Evolutionary conservation across 1,284 basidiomycete species (phyloP), one percentile per base, ranked within the genome.

Genomic region (Dichomitus squalens): DNA sequence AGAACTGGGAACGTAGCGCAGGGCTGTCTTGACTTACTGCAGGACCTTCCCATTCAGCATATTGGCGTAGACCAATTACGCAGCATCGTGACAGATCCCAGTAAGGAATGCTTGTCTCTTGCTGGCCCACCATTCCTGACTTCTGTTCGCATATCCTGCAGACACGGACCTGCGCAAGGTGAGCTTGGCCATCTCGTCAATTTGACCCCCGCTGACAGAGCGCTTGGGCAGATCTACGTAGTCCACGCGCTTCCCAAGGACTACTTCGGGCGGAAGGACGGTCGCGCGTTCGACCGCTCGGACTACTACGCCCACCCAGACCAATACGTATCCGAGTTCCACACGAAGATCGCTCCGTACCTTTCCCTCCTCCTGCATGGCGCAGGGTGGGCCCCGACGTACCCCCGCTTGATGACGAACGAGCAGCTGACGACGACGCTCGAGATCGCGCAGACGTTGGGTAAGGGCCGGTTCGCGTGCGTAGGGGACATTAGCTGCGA

Each of bases 401-500:
- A 83, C 73, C 95, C 94, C 14, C 83, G 92, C 3, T 75, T 95
- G 7, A 87, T 96, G 81, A 84, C 84, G 1, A 90, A 83, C 33
- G 75, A 78, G 0, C 84, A 92, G 61, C 77, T 95, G 7, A 70
- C 72, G 0, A 68, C 70, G 33, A 85, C 87, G 0, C 76, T 92
- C 2, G 64, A 75, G 35, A 74, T 71, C 1, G 84, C 85, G 0
- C 73, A 74, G 48, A 66, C 77, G 43, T 67, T 85, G 25, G 79
- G 83, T n/a, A 79, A 73, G 8, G 80, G 79, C 4, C 76, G 89
- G 11, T 86, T 88, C 64, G 78, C 79, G 11, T 89, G 86, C 52
- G 81, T 96, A 21, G 91, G 91, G 6, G 94, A 96, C 67, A 88
- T 96, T 35, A 92, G 86, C 58, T 95, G 93, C 67, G 93, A 96